Conservation (phyloP, 768 basidiomycete species). For the Floccularia luteovirens region DNA sequence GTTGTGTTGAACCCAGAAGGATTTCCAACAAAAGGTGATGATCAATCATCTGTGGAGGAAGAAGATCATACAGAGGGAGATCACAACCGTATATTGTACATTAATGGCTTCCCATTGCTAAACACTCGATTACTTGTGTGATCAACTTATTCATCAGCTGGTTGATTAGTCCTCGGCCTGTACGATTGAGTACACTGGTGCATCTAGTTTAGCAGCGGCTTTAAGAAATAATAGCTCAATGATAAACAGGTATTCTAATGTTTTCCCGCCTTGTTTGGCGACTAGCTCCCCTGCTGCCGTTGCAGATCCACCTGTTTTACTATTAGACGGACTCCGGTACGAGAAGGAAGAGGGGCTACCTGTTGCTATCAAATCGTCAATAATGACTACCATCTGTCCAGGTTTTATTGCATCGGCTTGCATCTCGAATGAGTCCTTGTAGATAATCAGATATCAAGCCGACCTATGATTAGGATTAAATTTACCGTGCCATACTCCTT, state of each 20-base stretch:
- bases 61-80: constrained; percentile 21
- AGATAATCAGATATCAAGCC: neutral
- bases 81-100: constrained; percentile 50
- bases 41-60: constrained; percentile 12
- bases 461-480: constrained; percentile 15
- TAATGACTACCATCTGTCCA: constrained; percentile 77
- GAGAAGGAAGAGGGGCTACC: constrained; percentile 34
- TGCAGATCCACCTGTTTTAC: constrained; percentile 76
- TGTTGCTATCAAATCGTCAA: constrained; percentile 96
- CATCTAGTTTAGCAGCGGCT: constrained; percentile 71
- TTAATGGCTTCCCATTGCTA: constrained; percentile 69
- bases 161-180: constrained; percentile 54
- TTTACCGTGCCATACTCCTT: constrained; percentile 89
- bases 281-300: constrained; percentile 89
- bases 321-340: constrained; percentile 1
- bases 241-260: constrained; percentile 91
- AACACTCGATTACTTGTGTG: constrained; percentile 69
- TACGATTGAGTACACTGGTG: constrained; percentile 84
- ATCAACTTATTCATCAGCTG: constrained; percentile 8
- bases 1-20: constrained; percentile 39
- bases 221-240: constrained; percentile 76
- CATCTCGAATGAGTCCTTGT: constrained; percentile 92
- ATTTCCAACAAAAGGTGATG: constrained; percentile 17
- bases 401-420: constrained; percentile 78
- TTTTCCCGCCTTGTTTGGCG: constrained; percentile 72